These are phyloP conservation scores for Botrytis deweyae DNA, from an alignment of 2,329 filamentous ascomycete genomes.

Conservation along the genomic window DNA sequence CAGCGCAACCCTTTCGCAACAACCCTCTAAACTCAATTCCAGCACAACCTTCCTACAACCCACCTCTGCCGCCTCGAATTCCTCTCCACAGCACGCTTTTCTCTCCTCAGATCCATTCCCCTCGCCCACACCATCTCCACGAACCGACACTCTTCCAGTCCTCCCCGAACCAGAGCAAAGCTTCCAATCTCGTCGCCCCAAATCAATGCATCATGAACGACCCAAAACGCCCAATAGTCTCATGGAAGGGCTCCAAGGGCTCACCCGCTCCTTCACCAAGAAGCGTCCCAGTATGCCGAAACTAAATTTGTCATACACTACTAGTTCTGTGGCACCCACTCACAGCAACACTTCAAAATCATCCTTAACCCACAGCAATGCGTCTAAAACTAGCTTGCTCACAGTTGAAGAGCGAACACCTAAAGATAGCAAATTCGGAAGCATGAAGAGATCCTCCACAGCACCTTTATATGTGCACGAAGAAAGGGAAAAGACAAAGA, in stretches of 20 bases:
- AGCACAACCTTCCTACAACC: conserved; percentile 17
- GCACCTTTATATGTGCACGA: conserved; percentile 6
- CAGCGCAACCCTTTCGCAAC: background rate
- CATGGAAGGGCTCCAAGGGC: conserved; percentile 22
- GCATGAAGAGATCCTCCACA: conserved; percentile 15
- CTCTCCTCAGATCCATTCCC: conserved; percentile 35
- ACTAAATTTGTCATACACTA: conserved; percentile 18
- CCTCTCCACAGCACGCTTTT: conserved; percentile 30
- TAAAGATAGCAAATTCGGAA: conserved; percentile 12
- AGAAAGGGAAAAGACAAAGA: background rate
- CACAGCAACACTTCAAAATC: conserved; percentile 15
- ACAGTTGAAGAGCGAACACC: conserved; percentile 14
- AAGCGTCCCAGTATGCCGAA: conserved; percentile 22
- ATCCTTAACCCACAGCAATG: conserved; percentile 12
- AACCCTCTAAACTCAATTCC: conserved; percentile 14
- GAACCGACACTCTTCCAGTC: background rate
- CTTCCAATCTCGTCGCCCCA: conserved; percentile 13
- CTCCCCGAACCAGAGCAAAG: conserved; percentile 9
- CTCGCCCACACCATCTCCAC: conserved; percentile 19
- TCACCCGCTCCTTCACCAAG: conserved; percentile 16
- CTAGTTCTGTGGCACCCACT: background rate
- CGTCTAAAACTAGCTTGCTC: conserved; percentile 10
- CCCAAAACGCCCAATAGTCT: conserved; percentile 21
- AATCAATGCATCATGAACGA: conserved; percentile 18
- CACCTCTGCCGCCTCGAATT: conserved; percentile 3